Base-by-base conservation (phyloP, 805 yeast genomes). In the Zygoascus biomembranicola region DNA sequence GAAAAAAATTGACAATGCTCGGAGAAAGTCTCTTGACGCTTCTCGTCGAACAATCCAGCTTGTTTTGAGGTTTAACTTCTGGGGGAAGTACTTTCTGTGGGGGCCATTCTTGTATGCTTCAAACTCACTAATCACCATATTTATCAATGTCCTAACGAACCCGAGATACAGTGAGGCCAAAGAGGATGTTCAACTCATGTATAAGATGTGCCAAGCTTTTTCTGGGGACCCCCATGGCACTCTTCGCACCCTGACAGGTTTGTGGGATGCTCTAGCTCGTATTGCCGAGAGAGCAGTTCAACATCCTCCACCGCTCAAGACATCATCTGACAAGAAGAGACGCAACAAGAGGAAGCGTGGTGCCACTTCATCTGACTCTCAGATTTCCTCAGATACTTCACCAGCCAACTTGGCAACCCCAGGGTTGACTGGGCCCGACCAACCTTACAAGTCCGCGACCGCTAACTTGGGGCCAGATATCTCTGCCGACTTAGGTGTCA, bases 11-110 rank as follows among this genome's bases (percentile, higher is more conserved):
- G 18, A 14, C 4, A 42, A 51, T n/a, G 57, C 62, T 1, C 39
- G 51, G 45, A 58, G 59, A 6, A 55, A 59, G 6, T 57, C 60
- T 32, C 55, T 55, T n/a, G 52, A 55, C 6, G 57, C 63, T 2
- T 54, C 64, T 1, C 43, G 64, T 37, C 31, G 44, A n/a, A 54
- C 57, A 2, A 48, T 61, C 16, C 52, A 57, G 35, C 55, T 59
- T 2, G 43, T 55, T 10, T 14, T 47, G 45, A 55, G 52, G 26
- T 42, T 10, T 18, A 50, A 49, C 13, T 18, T 31, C 11, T 49
- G 54, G 57, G 58, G 54, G 8, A 32, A 50, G 11, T 20, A 42
- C 8, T 56, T 53, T 31, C 16, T 50, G 20, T 51, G 55, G 54
- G 57, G 55, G 2, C 14, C 51, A 1, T 42, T 58, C 11, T 57